These are phyloP conservation scores for Thalassiosira profunda DNA, from an alignment of 108 stramenopile genomes.

Conservation along the genomic window DNA sequence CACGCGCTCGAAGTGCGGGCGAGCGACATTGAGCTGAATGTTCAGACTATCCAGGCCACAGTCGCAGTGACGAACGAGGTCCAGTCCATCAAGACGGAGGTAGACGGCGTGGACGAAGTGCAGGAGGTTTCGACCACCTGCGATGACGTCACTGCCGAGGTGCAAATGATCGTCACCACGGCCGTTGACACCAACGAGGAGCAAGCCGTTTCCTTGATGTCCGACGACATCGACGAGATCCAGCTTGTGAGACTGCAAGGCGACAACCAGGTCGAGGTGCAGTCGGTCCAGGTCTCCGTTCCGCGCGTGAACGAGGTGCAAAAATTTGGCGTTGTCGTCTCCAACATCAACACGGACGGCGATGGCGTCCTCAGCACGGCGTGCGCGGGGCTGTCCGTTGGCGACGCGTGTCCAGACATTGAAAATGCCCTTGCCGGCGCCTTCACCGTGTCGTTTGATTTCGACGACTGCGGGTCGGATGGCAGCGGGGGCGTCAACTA, in stretches of 20 bases:
- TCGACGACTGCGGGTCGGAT: conserved; percentile 51
- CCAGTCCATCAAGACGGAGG: conserved; percentile 68
- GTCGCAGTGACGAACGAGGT: conserved; percentile 84
- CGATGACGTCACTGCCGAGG: conserved; percentile 80
- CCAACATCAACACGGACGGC: conserved; percentile 52
- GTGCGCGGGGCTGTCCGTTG: conserved; percentile 47
- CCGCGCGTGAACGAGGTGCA: conserved; percentile 75
- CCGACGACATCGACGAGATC: conserved; percentile 78
- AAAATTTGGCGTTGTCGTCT: conserved; percentile 53
- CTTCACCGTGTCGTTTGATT: conserved; percentile 74
- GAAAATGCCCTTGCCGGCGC: conserved; percentile 54
- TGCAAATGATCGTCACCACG: conserved; percentile 83
- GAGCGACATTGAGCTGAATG: conserved; percentile 40
- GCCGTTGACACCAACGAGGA: conserved; percentile 81
- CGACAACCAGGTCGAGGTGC: conserved; percentile 64
- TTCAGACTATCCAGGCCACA: conserved; percentile 69
- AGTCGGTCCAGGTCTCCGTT: conserved; percentile 64
- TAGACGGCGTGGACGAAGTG: conserved; percentile 84
- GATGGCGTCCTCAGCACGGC: conserved; percentile 40
- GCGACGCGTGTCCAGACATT: conserved; percentile 55
- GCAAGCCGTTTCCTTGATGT: conserved; percentile 63
- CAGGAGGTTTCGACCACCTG: conserved; percentile 83
- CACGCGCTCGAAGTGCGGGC: conserved; percentile 46
- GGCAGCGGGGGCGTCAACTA: conserved; percentile 54
- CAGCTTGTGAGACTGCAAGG: conserved; percentile 63